Evolutionary conservation across 805 yeast genomes (phyloP), one percentile per base, ranked within the genome.

Genomic region (Pichia exigua): DNA sequence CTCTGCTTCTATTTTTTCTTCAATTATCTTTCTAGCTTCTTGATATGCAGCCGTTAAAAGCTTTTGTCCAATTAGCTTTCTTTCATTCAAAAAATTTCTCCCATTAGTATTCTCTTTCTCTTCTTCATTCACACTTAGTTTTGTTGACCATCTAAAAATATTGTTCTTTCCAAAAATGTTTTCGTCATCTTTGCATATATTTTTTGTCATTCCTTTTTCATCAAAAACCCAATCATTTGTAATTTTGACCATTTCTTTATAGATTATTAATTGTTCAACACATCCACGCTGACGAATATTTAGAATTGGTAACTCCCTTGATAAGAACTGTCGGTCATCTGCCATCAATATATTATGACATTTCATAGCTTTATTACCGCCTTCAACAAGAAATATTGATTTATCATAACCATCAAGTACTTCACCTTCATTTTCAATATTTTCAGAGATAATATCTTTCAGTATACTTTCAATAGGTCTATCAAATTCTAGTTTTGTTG

Each of bases 171-270:
- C 35, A 12, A 28, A 11, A 38, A 21, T n/a, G 21, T 30, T 46
- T 44, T 40, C 26, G 21, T 44, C 11, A 21, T 32, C n/a, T n/a
- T 48, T 39, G 27, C 35, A 45, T 53, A 27, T 20, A 39, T 13
- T 20, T 47, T 18, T 45, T 49, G 43, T 39, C 40, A 45, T 35
- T 11, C 62, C 62, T 45, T 60, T 66, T 49, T 66, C 70, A n/a
- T 52, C 55, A 12, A 48, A 54, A 5, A 59, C 55, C 70, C 70
- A 66, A 18, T 49, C 44, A 30, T 55, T 54, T 2, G 62, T 42
- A 3, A 65, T 55, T 13, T 43, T 42, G 3, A 43, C 24, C 17
- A 59, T 12, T 22, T 58, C 53, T 22, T 53, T 45, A 24, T 56
- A 50, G 5, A 54, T 47, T 8, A 24, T 41, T 52, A 61, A 55